phyloP scores from a whole-genome alignment of 352 stramenopile species.

The Phytophthora crassamura region DNA sequence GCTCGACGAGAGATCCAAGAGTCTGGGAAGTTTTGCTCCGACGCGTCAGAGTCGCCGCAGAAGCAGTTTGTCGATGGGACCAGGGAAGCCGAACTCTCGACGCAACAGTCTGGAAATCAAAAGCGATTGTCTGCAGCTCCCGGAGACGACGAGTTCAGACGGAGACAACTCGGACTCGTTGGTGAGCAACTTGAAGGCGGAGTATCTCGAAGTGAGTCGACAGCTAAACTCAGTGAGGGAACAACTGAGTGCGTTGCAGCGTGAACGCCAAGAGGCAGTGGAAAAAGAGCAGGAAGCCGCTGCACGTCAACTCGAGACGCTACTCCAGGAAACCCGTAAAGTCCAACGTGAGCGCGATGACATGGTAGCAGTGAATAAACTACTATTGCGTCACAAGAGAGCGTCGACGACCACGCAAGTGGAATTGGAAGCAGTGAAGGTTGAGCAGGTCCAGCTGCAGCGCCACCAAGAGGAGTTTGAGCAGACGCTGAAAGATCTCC shows the following conservation, averaged over 20 bases:
- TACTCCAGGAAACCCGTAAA: slow-evolving; percentile 37
- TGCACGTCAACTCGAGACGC: slow-evolving; percentile 30
- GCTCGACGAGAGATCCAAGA: slow-evolving; percentile 29
- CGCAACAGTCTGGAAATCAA: slow-evolving; percentile 22
- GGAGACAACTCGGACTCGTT: slow-evolving; percentile 12
- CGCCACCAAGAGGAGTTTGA: slow-evolving; percentile 33
- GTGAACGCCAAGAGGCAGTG: slow-evolving; percentile 18
- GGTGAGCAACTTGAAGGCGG: slow-evolving; percentile 35
- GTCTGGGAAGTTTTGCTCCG: slow-evolving; percentile 20
- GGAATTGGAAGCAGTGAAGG: slow-evolving; percentile 29
- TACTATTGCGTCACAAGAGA: slow-evolving; percentile 39
- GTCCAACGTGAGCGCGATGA: slow-evolving; percentile 44
- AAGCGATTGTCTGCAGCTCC: slow-evolving; percentile 32
- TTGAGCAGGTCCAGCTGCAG: slow-evolving; percentile 33
- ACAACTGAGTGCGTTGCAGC: slow-evolving; percentile 24
- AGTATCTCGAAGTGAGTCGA: slow-evolving; percentile 42
- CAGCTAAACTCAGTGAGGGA: slow-evolving; percentile 34
- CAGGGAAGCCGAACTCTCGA: slow-evolving; percentile 19
- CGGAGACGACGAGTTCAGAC: slow-evolving; percentile 18
- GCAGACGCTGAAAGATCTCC: slow-evolving; percentile 28
- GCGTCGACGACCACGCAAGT: slow-evolving; percentile 30
- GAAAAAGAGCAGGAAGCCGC: slow-evolving; percentile 26
- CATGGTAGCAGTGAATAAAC: slow-evolving; percentile 49
- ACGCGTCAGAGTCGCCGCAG: slow-evolving; percentile 26
- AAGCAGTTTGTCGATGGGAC: slow-evolving; percentile 34